A percentile compares a stretch with the other conserved stretches of the same genome.
These are phyloP conservation scores for Aspergillus kassunensis DNA, from an alignment of 495 filamentous ascomycete species.

Conservation along the genomic window DNA sequence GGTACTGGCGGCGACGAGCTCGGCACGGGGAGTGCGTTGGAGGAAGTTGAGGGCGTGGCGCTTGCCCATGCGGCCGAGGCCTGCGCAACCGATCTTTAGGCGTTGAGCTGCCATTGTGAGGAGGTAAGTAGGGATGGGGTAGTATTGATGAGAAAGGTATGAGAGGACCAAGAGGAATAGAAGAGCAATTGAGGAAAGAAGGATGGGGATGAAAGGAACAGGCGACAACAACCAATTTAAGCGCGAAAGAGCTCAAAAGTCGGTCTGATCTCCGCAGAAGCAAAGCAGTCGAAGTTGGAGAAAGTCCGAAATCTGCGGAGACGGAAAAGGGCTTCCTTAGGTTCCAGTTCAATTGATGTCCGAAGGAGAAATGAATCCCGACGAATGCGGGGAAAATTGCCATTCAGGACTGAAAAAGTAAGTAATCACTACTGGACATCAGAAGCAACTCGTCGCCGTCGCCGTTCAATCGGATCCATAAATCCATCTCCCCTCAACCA, in stretches of 20 bases:
- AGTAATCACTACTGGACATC: too few relatives aligned
- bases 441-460: conserved; percentile 20
- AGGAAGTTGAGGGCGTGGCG: conserved; percentile 54
- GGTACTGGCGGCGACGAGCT: conserved; percentile 50
- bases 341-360: neutral
- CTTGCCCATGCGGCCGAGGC: conserved; percentile 58
- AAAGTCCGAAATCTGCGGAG: conserved; percentile 5
- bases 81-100: conserved; percentile 48
- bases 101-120: conserved; percentile 40
- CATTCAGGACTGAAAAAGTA: neutral
- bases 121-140: neutral
- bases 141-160: neutral
- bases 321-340: conserved; percentile 16
- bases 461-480: conserved; percentile 40
- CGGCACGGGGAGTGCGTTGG: conserved; percentile 46
- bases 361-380: conserved; percentile 11
- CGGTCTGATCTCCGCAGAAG: conserved; percentile 9
- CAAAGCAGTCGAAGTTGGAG: conserved; percentile 2
- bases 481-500: conserved; percentile 71
- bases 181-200: neutral
- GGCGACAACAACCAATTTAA: conserved; percentile 7
- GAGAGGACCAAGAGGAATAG: neutral
- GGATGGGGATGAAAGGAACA: neutral
- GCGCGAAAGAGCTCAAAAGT: conserved; percentile 4
- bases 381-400: conserved; percentile 8